A percentile compares a stretch with the other conserved stretches of the same genome.
These are phyloP conservation scores for Aotearoamyces nothofagi DNA, from an alignment of 2,329 filamentous ascomycete genomes.

Conservation along the genomic window DNA sequence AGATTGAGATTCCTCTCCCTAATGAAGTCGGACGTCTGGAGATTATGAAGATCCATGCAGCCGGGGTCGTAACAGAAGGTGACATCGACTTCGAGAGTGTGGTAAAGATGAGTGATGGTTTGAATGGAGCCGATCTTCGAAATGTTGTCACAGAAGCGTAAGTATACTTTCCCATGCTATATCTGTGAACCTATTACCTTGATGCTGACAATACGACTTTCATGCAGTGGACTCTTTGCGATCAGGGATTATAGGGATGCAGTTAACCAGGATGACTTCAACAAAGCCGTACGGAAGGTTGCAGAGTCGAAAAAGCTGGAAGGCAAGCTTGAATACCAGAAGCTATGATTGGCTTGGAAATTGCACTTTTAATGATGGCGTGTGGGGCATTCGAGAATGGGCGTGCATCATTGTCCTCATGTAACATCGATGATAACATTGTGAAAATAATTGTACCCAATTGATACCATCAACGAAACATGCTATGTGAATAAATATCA, in stretches of 20 bases:
- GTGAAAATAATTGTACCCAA: too few species aligned
- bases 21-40: conserved; percentile 94
- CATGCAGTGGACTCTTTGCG: conserved; percentile 69
- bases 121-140: conserved; percentile 93
- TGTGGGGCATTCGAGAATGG: too few species aligned
- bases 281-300: conserved; percentile 96
- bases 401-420: too few species aligned
- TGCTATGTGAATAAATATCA: too few species aligned
- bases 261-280: conserved; percentile 98
- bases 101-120: conserved; percentile 98
- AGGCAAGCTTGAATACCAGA: conserved; percentile 95
- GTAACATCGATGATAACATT: too few species aligned
- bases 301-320: conserved; percentile 97
- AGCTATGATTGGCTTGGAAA: conserved; percentile 48
- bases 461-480: too few species aligned
- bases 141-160: conserved; percentile 98
- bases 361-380: too few species aligned
- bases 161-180: conserved; percentile 24
- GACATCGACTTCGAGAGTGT: conserved; percentile 98
- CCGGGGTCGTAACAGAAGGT: conserved; percentile 73
- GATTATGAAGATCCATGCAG: conserved; percentile 94
- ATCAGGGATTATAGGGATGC: conserved; percentile 97
- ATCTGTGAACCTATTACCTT: too few species aligned
- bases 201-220: conserved; percentile 13
- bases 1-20: conserved; percentile 93